These are phyloP conservation scores for Cercospora sp. DNA, from an alignment of 2,329 filamentous ascomycete species.

Conservation along the genomic window DNA sequence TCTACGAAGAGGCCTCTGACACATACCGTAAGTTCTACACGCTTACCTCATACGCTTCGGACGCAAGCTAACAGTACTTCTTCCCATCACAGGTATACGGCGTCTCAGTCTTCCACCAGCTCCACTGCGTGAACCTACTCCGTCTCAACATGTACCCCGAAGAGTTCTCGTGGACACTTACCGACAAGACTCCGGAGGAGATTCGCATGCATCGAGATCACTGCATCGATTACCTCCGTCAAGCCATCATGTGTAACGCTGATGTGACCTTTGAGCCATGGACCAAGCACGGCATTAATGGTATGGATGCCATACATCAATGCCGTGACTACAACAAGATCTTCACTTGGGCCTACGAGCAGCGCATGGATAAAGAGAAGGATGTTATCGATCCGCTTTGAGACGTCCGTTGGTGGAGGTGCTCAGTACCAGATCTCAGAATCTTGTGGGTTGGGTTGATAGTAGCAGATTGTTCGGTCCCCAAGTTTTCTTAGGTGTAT, in stretches of 20 bases:
- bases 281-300: not conserved
- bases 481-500: not conserved
- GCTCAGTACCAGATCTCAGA: not conserved
- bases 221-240: constrained; percentile 15
- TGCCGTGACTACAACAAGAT: constrained; percentile 2
- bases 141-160: not conserved
- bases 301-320: not conserved
- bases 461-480: not conserved
- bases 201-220: constrained; percentile 2
- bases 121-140: not conserved
- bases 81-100: not conserved
- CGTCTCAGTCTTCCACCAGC: not conserved
- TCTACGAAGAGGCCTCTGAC: not conserved
- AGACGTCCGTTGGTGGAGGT: not conserved
- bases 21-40: not conserved
- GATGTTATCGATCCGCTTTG: not conserved
- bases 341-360: constrained; percentile 1
- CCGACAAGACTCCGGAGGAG: not conserved
- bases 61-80: not conserved
- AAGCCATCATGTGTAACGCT: constrained; percentile 14
- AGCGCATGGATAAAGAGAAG: not conserved
- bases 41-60: not conserved
- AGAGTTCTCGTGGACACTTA: not conserved
- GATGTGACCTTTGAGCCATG: constrained; percentile 13
- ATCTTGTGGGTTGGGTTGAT: not conserved